Percentiles rank a stretch among this genome's conserved stretches.
Conservation (phyloP, 208 protist genomes). For the Sergeia podlipaevii region DNA sequence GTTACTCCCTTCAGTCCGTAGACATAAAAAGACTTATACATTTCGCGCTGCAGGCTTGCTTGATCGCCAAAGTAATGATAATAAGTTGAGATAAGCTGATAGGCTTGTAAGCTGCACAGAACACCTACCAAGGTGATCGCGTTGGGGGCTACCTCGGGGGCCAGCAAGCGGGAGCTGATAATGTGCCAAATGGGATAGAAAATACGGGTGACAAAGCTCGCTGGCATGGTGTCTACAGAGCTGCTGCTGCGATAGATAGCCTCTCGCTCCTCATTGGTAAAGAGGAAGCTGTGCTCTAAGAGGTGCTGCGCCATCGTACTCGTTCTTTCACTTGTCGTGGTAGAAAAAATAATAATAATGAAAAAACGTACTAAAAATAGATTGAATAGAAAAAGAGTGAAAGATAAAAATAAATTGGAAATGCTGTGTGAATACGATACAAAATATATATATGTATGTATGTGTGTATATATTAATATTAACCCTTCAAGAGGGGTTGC, state of each 20-base stretch:
- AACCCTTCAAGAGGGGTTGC: too few relatives aligned
- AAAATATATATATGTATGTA: background rate
- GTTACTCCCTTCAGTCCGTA: too few relatives aligned
- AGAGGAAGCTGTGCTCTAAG: conserved; percentile 78
- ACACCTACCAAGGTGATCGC: conserved; percentile 83
- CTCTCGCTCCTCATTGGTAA: conserved; percentile 66
- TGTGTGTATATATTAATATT: too few relatives aligned
- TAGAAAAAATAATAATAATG: conserved; percentile 13
- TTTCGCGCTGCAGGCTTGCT: too few relatives aligned
- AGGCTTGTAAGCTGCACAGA: conserved; percentile 79
- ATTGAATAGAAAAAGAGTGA: too few relatives aligned
- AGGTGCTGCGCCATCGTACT: conserved; percentile 41
- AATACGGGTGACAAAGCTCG: conserved; percentile 72
- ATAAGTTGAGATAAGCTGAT: conserved; percentile 80
- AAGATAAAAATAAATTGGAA: too few relatives aligned
- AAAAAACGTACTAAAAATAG: too few relatives aligned
- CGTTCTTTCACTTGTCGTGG: background rate
- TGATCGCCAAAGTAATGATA: conserved; percentile 24
- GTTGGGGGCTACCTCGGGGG: conserved; percentile 89
- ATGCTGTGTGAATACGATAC: too few relatives aligned
- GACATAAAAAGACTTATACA: too few relatives aligned
- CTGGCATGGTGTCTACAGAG: conserved; percentile 63
- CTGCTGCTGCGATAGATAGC: conserved; percentile 61
- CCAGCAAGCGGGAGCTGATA: conserved; percentile 51
- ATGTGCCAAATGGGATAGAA: conserved; percentile 58